Conservation (phyloP, 2,329 filamentous ascomycete genomes). For the Lachnellula hyalina region DNA sequence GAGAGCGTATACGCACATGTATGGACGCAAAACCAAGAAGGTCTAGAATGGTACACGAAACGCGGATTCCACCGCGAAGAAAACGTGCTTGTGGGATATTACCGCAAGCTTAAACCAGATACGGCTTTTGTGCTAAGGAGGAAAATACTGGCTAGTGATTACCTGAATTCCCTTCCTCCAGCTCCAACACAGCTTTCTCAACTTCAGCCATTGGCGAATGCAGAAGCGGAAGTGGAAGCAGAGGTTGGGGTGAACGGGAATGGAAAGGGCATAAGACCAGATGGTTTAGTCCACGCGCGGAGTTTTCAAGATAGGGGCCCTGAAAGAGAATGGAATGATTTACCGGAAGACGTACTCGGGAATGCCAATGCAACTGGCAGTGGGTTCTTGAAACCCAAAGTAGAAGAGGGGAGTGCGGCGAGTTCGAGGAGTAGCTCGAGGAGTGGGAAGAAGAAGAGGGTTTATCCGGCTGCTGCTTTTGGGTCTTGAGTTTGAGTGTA, state of each 20-base stretch:
- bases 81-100: conserved; percentile 49
- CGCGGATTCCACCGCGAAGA: conserved; percentile 50
- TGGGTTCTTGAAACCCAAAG: conserved; percentile 11
- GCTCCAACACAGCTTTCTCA: not conserved
- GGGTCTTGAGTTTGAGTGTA: conserved; percentile 26
- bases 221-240: conserved; percentile 27
- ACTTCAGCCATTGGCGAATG: conserved; percentile 13
- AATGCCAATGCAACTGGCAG: not conserved
- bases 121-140: conserved; percentile 56
- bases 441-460: conserved; percentile 49
- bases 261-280: conserved; percentile 53
- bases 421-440: conserved; percentile 52
- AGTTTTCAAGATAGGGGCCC: conserved; percentile 57
- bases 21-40: conserved; percentile 62
- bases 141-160: conserved; percentile 28
- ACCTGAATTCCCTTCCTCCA: conserved; percentile 10
- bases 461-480: conserved; percentile 60
- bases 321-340: conserved; percentile 60
- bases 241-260: conserved; percentile 34
- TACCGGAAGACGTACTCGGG: conserved; percentile 50
- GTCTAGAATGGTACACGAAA: conserved; percentile 55
- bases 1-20: conserved; percentile 57
- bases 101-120: conserved; percentile 55
- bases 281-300: conserved; percentile 23
- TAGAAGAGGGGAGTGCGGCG: conserved; percentile 28